These are phyloP conservation scores for Neurospora sublineolata DNA, from an alignment of 495 filamentous ascomycete genomes.

Conservation along the genomic window DNA sequence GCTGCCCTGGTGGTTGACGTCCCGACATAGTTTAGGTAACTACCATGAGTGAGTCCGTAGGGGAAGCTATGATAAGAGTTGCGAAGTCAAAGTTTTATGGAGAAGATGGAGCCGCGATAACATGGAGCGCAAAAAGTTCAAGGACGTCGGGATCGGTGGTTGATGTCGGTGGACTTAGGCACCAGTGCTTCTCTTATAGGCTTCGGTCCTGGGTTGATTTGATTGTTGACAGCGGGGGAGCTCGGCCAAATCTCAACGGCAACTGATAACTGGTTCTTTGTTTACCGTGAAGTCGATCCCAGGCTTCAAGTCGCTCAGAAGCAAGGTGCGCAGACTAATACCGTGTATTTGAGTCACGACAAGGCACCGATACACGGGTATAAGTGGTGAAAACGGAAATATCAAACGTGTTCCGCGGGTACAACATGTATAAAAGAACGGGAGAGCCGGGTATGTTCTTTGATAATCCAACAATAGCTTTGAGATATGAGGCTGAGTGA, in stretches of 20 bases:
- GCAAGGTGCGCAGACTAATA: conserved; percentile 4
- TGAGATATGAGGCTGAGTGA: background rate
- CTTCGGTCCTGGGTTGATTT: background rate
- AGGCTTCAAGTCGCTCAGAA: background rate
- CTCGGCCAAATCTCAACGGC: background rate
- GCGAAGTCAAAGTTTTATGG: background rate
- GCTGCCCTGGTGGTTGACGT: background rate
- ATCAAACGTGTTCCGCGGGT: background rate
- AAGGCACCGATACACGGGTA: conserved; percentile 3
- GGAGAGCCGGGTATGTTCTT: background rate
- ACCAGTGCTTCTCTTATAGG: background rate
- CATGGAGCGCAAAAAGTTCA: background rate
- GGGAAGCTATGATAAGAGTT: background rate
- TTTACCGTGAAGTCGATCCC: background rate
- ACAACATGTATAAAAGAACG: background rate
- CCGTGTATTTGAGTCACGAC: conserved; percentile 4
- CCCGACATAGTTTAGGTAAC: background rate
- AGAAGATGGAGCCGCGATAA: background rate
- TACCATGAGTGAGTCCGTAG: background rate
- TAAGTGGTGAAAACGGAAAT: background rate
- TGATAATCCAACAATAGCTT: background rate
- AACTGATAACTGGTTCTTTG: background rate
- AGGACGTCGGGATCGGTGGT: background rate
- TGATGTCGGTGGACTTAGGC: background rate
- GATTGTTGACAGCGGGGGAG: background rate